These are phyloP conservation scores for barrel medic (Medicago truncatula) DNA, from an alignment of 306 rosid species.

Conservation along the genomic window MtrunA17r5.0-ANR NC_053045.1:24682001-24682500, in stretches of 20 bases:
- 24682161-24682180: constrained; percentile 23
- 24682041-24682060: constrained; percentile 9
- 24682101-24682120: constrained; percentile 24
- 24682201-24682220: constrained; percentile 35
- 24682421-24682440: constrained; percentile 53
- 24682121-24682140: constrained; percentile 25
- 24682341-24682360: constrained; percentile 50
- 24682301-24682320: constrained; percentile 44
- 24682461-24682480: constrained; percentile 30
- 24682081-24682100: constrained; percentile 16
- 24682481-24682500: constrained; percentile 37
- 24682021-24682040: constrained; percentile 22
- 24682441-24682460: constrained; percentile 25
- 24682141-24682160: too few relatives aligned
- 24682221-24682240: constrained; percentile 67
- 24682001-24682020: constrained; percentile 55
- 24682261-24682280: constrained; percentile 87
- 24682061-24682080: not conserved
- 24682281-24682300: constrained; percentile 78
- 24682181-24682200: constrained; percentile 30
- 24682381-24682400: constrained; percentile 67
- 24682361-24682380: constrained; percentile 44
- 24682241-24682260: constrained; percentile 72
- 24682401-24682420: constrained; percentile 54
- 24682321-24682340: constrained; percentile 47